Evolutionary conservation across 768 basidiomycete species (phyloP).

Genomic region (Hydnomerulius pinastri): DNA sequence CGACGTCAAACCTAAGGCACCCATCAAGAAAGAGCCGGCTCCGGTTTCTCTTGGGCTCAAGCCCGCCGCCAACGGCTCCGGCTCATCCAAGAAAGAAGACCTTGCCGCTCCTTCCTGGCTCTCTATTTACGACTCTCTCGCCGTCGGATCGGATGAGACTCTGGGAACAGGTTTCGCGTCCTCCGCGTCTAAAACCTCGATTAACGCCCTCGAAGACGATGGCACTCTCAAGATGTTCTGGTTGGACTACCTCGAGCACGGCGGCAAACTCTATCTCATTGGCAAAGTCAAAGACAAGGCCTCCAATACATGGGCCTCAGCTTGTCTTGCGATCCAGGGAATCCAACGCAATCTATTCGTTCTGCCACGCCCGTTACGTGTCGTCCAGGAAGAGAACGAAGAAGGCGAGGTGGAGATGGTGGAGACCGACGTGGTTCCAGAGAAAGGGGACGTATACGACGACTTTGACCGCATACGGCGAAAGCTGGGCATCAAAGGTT

Average conservation of each 20-base stretch:
- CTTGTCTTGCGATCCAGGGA: conserved; percentile 82
- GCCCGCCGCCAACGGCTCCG: neutral
- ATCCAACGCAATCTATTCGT: conserved; percentile 91
- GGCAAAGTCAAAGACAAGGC: conserved; percentile 88
- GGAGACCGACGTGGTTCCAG: conserved; percentile 78
- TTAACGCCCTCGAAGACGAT: conserved; percentile 76
- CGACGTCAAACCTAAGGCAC: conserved; percentile 43
- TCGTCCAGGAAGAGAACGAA: conserved; percentile 39
- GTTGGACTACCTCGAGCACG: conserved; percentile 90
- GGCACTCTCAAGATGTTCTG: conserved; percentile 92
- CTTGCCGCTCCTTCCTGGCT: conserved; percentile 64
- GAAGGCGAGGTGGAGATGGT: conserved; percentile 38
- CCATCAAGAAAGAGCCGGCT: conserved; percentile 21
- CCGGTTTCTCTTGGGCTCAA: conserved; percentile 15
- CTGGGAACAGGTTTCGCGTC: conserved; percentile 47
- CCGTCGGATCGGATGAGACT: conserved; percentile 59
- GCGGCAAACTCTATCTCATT: conserved; percentile 83
- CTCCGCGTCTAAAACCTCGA: conserved; percentile 39
- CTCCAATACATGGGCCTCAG: conserved; percentile 69
- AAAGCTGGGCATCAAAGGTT: conserved; percentile 71
- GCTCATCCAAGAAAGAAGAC: conserved; percentile 44
- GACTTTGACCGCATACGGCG: conserved; percentile 84
- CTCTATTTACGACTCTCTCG: conserved; percentile 71
- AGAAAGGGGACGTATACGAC: conserved; percentile 66
- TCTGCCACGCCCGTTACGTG: conserved; percentile 70